These are phyloP conservation scores for Passalora sequoiae DNA, from an alignment of 2,329 filamentous ascomycete species.

Conservation along the genomic window DNA sequence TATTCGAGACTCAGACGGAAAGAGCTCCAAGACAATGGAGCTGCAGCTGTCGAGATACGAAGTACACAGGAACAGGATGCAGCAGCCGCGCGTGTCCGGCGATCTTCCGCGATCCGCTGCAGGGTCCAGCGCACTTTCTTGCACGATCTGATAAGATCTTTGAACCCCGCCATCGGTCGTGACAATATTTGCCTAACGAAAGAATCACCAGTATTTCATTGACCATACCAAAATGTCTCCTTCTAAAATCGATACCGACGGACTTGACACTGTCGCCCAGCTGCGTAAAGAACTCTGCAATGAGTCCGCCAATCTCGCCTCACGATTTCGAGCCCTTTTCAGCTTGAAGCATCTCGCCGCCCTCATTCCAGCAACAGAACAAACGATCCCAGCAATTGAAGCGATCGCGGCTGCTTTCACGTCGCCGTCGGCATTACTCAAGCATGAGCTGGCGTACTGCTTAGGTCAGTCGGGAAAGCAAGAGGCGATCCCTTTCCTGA, in stretches of 20 bases:
- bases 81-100: too few species aligned
- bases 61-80: too few species aligned
- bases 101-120: background rate
- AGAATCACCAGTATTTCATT: too few species aligned
- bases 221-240: slow-evolving; percentile 12
- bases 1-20: background rate
- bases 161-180: too few species aligned
- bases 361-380: slow-evolving; percentile 52
- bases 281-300: slow-evolving; percentile 73
- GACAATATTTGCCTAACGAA: too few species aligned
- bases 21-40: background rate
- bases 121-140: background rate
- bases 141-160: slow-evolving; percentile 1
- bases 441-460: slow-evolving; percentile 96
- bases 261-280: slow-evolving; percentile 49
- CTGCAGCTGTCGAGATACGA: too few species aligned
- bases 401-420: slow-evolving; percentile 84
- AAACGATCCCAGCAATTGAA: slow-evolving; percentile 59
- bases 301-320: slow-evolving; percentile 74
- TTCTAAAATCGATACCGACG: slow-evolving; percentile 6
- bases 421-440: slow-evolving; percentile 82
- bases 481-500: slow-evolving; percentile 63
- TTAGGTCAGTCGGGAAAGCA: slow-evolving; percentile 39
- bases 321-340: slow-evolving; percentile 93
- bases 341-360: slow-evolving; percentile 91